Conservation (phyloP, 352 stramenopile species). For the Phytophthora capsici region DNA sequence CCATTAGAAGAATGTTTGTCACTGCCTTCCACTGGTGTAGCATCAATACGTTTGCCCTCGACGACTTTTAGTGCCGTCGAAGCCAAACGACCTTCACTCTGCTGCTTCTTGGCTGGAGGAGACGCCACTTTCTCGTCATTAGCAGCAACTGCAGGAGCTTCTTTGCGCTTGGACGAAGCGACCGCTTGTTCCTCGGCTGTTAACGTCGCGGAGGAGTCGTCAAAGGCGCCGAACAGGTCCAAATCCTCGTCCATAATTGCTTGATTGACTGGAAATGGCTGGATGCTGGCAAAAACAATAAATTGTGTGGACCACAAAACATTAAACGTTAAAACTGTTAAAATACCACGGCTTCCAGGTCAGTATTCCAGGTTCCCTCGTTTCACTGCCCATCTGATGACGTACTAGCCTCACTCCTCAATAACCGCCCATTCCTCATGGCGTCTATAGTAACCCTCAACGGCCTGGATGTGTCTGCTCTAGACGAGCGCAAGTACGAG, state of each 20-base stretch:
- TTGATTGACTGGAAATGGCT: slow-evolving; percentile 22
- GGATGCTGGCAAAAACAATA: slow-evolving; percentile 7
- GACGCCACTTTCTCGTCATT: slow-evolving; percentile 44
- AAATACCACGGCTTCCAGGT: neutral
- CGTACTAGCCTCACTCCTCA: slow-evolving; percentile 1
- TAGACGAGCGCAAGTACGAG: slow-evolving; percentile 73
- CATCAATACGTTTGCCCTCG: slow-evolving; percentile 78
- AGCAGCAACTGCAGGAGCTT: slow-evolving; percentile 19
- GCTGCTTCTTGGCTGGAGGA: slow-evolving; percentile 64
- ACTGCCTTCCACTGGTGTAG: slow-evolving; percentile 48
- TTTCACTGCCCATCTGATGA: slow-evolving; percentile 1
- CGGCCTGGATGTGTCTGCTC: slow-evolving; percentile 66
- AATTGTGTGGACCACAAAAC: slow-evolving; percentile 7
- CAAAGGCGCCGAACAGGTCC: slow-evolving; percentile 95
- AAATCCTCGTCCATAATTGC: slow-evolving; percentile 81
- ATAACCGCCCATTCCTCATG: slow-evolving; percentile 26
- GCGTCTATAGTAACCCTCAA: slow-evolving; percentile 45
- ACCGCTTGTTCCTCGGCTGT: slow-evolving; percentile 59
- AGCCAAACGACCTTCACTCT: slow-evolving; percentile 26
- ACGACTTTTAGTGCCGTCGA: slow-evolving; percentile 69
- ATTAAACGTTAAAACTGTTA: neutral
- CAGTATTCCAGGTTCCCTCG: slow-evolving; percentile 4
- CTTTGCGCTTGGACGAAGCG: slow-evolving; percentile 57
- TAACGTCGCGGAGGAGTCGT: slow-evolving; percentile 77
- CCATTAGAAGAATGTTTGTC: slow-evolving; percentile 40